These are phyloP conservation scores for Collybia mongolica DNA, from an alignment of 768 basidiomycete genomes.

Conservation along the genomic window DNA sequence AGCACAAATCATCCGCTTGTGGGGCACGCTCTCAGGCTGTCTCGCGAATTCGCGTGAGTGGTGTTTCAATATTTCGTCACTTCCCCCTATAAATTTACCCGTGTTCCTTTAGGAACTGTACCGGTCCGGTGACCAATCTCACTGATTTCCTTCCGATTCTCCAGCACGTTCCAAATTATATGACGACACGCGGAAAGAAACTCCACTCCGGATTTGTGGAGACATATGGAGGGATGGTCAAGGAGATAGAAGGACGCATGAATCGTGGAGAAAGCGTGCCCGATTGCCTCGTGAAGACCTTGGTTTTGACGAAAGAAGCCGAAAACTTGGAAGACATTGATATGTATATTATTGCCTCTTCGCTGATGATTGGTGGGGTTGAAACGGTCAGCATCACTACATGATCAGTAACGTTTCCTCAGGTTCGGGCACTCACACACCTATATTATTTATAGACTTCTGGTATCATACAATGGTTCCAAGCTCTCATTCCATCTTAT, in stretches of 20 bases:
- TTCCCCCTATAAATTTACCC: conserved; percentile 1
- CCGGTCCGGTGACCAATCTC: conserved; percentile 42
- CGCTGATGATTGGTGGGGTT: conserved; percentile 44
- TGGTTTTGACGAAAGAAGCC: conserved; percentile 28
- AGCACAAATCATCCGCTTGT: conserved; percentile 35
- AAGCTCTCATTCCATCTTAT: conserved; percentile 31
- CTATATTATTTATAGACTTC: conserved; percentile 24
- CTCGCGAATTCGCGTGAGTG: conserved; percentile 45
- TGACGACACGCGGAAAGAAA: conserved; percentile 33
- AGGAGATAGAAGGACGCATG: conserved; percentile 33
- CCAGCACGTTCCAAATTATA: conserved; percentile 37
- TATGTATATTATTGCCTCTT: conserved; percentile 36
- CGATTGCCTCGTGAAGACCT: conserved; percentile 41
- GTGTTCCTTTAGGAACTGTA: conserved; percentile 30
- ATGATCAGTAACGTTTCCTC: neutral
- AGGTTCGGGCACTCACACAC: neutral
- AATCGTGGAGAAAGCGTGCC: conserved; percentile 35
- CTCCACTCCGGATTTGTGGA: conserved; percentile 36
- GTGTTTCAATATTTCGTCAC: conserved; percentile 2
- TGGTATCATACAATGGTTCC: conserved; percentile 37
- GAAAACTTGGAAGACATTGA: conserved; percentile 36
- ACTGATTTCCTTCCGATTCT: conserved; percentile 43
- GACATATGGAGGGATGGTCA: conserved; percentile 36
- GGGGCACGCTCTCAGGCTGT: conserved; percentile 29
- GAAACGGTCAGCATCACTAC: conserved; percentile 31